Evolutionary conservation across 345 rosid species (phyloP).

Genomic region (Hibiscus tridactylites): DNA sequence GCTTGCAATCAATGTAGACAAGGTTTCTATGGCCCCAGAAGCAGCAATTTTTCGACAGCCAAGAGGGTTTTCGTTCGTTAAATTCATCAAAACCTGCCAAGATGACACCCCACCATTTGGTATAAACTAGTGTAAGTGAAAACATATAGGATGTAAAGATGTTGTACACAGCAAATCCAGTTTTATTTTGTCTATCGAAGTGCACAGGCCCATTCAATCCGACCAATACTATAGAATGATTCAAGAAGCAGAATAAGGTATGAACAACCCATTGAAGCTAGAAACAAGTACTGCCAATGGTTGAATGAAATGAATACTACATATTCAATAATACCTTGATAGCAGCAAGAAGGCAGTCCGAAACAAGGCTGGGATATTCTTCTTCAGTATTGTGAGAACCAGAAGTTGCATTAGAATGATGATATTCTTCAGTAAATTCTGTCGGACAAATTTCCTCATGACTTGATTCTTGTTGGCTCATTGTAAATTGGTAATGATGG

Average conservation of each 20-base stretch:
- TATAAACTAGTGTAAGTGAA: not conserved
- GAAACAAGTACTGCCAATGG: not conserved
- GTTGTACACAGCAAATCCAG: not conserved
- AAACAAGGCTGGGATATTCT: constrained; percentile 48
- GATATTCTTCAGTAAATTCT: constrained; percentile 28
- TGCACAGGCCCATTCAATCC: not conserved
- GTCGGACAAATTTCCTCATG: constrained; percentile 23
- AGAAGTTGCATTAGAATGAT: constrained; percentile 31
- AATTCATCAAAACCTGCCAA: constrained; percentile 82
- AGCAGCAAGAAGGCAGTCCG: constrained; percentile 87
- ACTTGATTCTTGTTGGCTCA: constrained; percentile 41
- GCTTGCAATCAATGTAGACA: constrained; percentile 61
- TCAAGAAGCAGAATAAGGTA: not conserved
- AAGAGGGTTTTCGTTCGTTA: constrained; percentile 77
- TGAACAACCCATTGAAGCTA: not conserved
- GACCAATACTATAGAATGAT: not conserved
- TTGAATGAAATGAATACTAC: not conserved
- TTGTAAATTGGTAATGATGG: constrained; percentile 21
- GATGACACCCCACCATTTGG: constrained; percentile 1
- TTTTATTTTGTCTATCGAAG: not conserved
- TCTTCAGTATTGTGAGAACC: constrained; percentile 29
- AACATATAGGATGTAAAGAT: not conserved
- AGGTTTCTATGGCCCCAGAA: constrained; percentile 75
- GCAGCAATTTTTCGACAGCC: constrained; percentile 84
- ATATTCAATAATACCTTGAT: constrained; percentile 53